These are phyloP conservation scores for Xylaria multiplex DNA, from an alignment of 2,329 filamentous ascomycete genomes.

Conservation along the genomic window DNA sequence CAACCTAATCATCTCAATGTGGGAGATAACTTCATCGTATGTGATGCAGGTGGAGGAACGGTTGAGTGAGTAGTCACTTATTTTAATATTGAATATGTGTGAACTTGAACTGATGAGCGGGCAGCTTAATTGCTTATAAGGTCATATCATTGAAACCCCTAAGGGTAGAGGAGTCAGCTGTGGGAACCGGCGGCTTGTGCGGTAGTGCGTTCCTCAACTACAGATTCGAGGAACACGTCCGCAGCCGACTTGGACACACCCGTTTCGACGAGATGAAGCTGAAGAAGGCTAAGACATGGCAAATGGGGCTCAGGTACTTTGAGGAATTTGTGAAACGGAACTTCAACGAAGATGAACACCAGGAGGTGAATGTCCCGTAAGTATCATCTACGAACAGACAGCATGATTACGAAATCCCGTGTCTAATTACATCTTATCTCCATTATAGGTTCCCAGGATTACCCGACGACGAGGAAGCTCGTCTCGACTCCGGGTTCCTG, in stretches of 20 bases:
- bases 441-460: constrained; percentile 72
- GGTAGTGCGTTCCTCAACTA: constrained; percentile 84
- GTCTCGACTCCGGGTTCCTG: constrained; percentile 79
- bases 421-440: constrained; percentile 11
- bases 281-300: constrained; percentile 83
- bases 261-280: constrained; percentile 79
- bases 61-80: constrained; percentile 68
- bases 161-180: constrained; percentile 79
- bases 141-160: constrained; percentile 78
- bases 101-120: constrained; percentile 1
- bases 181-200: constrained; percentile 80
- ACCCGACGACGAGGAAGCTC: constrained; percentile 78
- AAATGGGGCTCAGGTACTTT: constrained; percentile 80
- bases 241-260: constrained; percentile 71
- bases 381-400: constrained; percentile 44
- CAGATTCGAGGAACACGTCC: constrained; percentile 81
- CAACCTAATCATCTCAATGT: constrained; percentile 78
- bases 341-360: constrained; percentile 80
- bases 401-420: background rate
- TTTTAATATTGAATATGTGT: background rate
- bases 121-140: constrained; percentile 79
- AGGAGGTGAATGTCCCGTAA: constrained; percentile 79
- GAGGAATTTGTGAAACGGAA: constrained; percentile 88
- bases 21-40: constrained; percentile 73
- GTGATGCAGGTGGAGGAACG: constrained; percentile 70